Evolutionary conservation across 192 early-diverging fungal species (phyloP), one percentile per base, ranked within the genome.

Genomic region (Coemansia reversa): DNA sequence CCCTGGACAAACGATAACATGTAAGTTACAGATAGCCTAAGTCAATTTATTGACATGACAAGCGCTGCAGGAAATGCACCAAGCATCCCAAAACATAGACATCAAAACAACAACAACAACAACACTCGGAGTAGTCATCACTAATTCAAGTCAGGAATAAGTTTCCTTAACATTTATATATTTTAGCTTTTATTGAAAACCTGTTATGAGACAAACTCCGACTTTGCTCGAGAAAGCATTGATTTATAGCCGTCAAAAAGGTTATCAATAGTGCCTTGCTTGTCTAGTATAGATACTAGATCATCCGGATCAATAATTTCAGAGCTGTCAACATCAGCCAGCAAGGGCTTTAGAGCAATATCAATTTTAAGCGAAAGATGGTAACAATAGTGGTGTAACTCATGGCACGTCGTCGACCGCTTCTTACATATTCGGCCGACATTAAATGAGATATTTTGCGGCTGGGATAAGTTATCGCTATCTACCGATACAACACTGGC

Each of bases 331-430:
- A 19, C 12, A 20, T 9, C 12, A 5, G 8, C 19, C 23, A 45
- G 19, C 6, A 73, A 48, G 3, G 60, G 28, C 11, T 45, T 35
- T 55, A 80, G 45, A 12, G 53, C 33, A 16, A 59, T 19, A 20
- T 80, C 72, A 4, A 80, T 69, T 0, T 35, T 25, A 32, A 58
- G 7, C 16, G 62, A 33, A n/a, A 80, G 64, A 25, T 66, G 65
- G 42, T 70, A 66, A 51, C 70, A 68, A 52, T 71, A 80, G 56
- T 80, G 77, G 35, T 80, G 77, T 49, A 80, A 65, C 60, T 71
- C 65, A 27, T 80, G 77, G 29, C 72, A 70, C 5, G 65, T 33
- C 24, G 70, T 59, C 7, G 77, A 62, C 32, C 77, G 55, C 55
- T 25, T 42, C 61, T 69, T 68, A 47, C 77, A 80, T n/a, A 33